A percentile compares a stretch with the other conserved stretches of the same genome.
Conservation (phyloP, 495 filamentous ascomycete species). For the Sporormia fimetaria region DNA sequence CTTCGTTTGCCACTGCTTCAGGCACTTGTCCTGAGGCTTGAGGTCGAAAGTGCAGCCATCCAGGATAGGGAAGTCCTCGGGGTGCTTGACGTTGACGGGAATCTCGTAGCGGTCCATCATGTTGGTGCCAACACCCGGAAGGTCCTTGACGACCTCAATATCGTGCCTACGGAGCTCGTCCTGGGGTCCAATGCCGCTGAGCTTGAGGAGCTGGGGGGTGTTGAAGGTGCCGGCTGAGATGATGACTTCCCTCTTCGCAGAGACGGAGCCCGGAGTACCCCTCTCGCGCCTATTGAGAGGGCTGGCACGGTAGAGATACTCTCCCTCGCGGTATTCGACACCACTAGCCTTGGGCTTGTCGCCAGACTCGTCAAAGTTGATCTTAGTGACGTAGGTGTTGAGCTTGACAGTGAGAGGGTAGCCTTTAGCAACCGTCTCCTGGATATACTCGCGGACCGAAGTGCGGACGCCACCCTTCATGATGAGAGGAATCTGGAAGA, state of each 20-base stretch:
- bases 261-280: conserved; percentile 38
- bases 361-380: conserved; percentile 41
- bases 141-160: conserved; percentile 43
- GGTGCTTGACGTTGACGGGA: conserved; percentile 37
- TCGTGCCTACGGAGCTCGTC: conserved; percentile 37
- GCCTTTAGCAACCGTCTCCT: conserved; percentile 23
- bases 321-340: conserved; percentile 51
- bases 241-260: conserved; percentile 50
- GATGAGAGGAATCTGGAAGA: background rate
- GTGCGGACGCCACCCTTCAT: background rate
- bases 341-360: conserved; percentile 44
- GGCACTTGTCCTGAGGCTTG: conserved; percentile 38
- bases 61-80: conserved; percentile 34
- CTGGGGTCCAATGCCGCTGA: conserved; percentile 49
- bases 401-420: conserved; percentile 48
- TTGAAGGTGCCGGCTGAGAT: conserved; percentile 50
- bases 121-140: conserved; percentile 53
- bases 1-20: conserved; percentile 36
- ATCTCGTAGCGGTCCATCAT: conserved; percentile 54
- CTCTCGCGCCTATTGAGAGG: conserved; percentile 29
- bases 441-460: conserved; percentile 24
- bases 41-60: conserved; percentile 40
- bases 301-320: conserved; percentile 48
- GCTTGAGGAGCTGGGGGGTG: conserved; percentile 52
- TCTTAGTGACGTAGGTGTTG: conserved; percentile 49